Evolutionary conservation across 1,284 basidiomycete species (phyloP), one percentile per base, ranked within the genome.

Genomic region (Neonothopanus nambi): DNA sequence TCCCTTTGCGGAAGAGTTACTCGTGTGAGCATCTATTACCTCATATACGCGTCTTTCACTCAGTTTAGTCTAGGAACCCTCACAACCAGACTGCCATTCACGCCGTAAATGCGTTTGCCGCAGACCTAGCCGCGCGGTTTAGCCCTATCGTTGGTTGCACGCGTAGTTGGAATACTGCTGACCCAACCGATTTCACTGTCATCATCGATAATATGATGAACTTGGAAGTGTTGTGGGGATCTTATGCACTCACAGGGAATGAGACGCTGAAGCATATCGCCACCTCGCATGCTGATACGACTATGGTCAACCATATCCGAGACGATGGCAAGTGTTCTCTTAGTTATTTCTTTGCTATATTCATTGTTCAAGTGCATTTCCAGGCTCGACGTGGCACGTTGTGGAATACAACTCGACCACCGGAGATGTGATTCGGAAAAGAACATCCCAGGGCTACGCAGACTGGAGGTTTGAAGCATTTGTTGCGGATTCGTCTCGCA

Each of bases 121-220:
- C 56, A 9, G 68, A 73, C 49, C 67, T 80, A 4, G 78, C 78
- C 0, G 66, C 64, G 13, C 72, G 78, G 8, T 81, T 73, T 60
- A 72, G 68, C 59, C 65, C 73, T 2, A 61, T 63, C 9, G 79
- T 79, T 33, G 78, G 78, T 20, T 76, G 74, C 54, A 80, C 78
- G 7, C 68, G 77, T 37, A 78, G 76, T 59, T 88, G 85, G 85
- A 78, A 84, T 62, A 64, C 79, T 0, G 54, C 75, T 1, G 78
- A 84, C 60, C 77, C 80, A 12, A 73, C 76, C 1, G 75, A 81
- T 58, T 85, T 86, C 63, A 73, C 75, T 64, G 81, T 87, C 52
- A 87, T 87, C 65, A 86, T 86, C 46, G 85, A 89, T 69, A 87
- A 87, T 62, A 86, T 89, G 85, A 87, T 89, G 82, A 89, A 86